A percentile compares a stretch with the other conserved stretches of the same genome.
Conservation (phyloP, 331 rosid genomes). For the Arachis monticola region DNA sequence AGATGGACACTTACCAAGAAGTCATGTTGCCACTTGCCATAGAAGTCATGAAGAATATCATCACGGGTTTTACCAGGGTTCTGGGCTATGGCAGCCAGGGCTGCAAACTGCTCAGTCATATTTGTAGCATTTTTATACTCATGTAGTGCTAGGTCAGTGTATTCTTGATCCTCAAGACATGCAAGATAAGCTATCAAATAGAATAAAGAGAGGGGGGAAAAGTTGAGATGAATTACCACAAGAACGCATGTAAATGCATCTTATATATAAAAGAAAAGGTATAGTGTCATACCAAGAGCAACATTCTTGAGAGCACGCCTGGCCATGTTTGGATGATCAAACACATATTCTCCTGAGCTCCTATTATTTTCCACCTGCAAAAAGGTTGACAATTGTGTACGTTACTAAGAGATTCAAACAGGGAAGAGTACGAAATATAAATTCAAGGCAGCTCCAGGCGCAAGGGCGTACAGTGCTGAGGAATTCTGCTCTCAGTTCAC, state of each 20-base stretch:
- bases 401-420: conserved; percentile 9
- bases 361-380: conserved; percentile 75
- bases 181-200: conserved; percentile 78
- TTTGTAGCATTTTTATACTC: conserved; percentile 89
- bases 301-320: conserved; percentile 92
- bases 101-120: conserved; percentile 98
- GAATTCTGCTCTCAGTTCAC: conserved; percentile 75
- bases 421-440: conserved; percentile 25
- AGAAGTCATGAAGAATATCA: conserved; percentile 82
- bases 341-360: conserved; percentile 71
- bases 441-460: conserved; percentile 36
- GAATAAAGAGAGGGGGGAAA: background rate
- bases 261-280: conserved; percentile 18
- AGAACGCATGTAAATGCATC: conserved; percentile 30
- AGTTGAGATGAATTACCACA: conserved; percentile 28
- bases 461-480: conserved; percentile 60
- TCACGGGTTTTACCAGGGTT: conserved; percentile 88
- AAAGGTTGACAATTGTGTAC: conserved; percentile 23
- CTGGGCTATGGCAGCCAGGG: conserved; percentile 88
- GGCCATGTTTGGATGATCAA: conserved; percentile 77
- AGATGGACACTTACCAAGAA: conserved; percentile 62
- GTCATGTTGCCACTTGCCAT: conserved; percentile 83
- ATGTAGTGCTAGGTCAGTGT: conserved; percentile 55
- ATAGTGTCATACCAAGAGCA: conserved; percentile 69
- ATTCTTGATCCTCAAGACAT: conserved; percentile 61